Conservation (phyloP, 108 stramenopile species). For the Skeletonema menzelii region DNA sequence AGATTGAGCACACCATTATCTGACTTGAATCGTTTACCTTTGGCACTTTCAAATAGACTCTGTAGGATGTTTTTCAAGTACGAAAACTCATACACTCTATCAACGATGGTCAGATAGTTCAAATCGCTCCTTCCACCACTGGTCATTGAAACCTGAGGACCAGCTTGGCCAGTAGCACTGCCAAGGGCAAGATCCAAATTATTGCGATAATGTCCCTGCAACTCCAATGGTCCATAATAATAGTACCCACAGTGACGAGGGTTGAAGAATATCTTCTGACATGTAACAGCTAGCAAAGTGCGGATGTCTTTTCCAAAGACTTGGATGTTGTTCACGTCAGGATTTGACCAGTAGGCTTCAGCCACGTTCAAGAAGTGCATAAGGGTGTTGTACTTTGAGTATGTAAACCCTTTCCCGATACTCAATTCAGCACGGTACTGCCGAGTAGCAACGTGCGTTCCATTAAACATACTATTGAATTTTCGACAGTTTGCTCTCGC, state of each 20-base stretch:
- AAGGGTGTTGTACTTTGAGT: conserved; percentile 59
- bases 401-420: conserved; percentile 50
- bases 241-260: conserved; percentile 46
- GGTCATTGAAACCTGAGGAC: conserved; percentile 29
- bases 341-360: conserved; percentile 49
- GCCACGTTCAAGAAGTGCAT: conserved; percentile 59
- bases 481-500: conserved; percentile 42
- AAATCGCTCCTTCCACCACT: conserved; percentile 4
- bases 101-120: conserved; percentile 29
- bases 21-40: conserved; percentile 38
- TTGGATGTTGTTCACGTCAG: conserved; percentile 53
- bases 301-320: conserved; percentile 56
- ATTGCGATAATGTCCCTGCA: conserved; percentile 26
- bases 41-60: conserved; percentile 28
- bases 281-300: conserved; percentile 43
- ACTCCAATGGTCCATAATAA: conserved; percentile 52
- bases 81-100: conserved; percentile 52
- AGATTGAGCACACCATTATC: conserved; percentile 55
- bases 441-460: conserved; percentile 10
- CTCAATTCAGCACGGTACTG: conserved; percentile 41
- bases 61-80: conserved; percentile 45
- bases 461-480: conserved; percentile 38
- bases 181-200: conserved; percentile 54
- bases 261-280: conserved; percentile 58
- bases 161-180: conserved; percentile 17